These are phyloP conservation scores for Ophiostoma tasmaniense DNA, from an alignment of 2,329 filamentous ascomycete species.

Conservation along the genomic window DNA sequence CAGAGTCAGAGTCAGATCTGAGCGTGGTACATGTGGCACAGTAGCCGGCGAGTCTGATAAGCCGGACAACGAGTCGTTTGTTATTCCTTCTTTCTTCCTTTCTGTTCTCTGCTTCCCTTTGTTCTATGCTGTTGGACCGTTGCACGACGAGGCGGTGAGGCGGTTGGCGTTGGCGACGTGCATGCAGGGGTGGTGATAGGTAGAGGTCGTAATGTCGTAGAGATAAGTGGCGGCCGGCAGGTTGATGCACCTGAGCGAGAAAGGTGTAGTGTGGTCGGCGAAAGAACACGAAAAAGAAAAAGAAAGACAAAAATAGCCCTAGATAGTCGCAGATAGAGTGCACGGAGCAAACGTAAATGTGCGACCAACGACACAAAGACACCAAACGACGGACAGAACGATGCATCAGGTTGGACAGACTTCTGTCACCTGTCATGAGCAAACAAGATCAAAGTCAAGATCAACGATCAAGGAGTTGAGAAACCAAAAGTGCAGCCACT, in stretches of 20 bases:
- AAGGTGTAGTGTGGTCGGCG: neutral
- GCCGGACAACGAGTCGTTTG: neutral
- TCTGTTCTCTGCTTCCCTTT: neutral
- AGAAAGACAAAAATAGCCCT: neutral
- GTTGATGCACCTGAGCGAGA: neutral
- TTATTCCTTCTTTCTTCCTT: too few species aligned
- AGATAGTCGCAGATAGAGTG: neutral
- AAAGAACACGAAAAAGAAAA: neutral
- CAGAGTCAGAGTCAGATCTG: neutral
- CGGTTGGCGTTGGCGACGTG: neutral
- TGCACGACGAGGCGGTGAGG: neutral
- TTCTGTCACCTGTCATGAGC: constrained; percentile 3
- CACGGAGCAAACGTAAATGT: neutral
- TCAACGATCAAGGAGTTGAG: neutral
- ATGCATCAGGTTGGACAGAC: neutral
- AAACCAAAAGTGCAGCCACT: neutral
- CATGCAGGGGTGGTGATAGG: neutral
- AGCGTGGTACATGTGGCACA: neutral
- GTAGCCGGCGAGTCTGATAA: neutral
- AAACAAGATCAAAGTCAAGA: neutral
- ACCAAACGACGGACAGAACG: neutral
- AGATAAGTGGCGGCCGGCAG: neutral
- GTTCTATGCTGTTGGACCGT: neutral
- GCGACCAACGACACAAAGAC: neutral
- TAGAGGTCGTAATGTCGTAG: neutral